These are phyloP conservation scores for Blastocystis sp. DNA, from an alignment of 352 stramenopile species.

Conservation along the genomic window DNA sequence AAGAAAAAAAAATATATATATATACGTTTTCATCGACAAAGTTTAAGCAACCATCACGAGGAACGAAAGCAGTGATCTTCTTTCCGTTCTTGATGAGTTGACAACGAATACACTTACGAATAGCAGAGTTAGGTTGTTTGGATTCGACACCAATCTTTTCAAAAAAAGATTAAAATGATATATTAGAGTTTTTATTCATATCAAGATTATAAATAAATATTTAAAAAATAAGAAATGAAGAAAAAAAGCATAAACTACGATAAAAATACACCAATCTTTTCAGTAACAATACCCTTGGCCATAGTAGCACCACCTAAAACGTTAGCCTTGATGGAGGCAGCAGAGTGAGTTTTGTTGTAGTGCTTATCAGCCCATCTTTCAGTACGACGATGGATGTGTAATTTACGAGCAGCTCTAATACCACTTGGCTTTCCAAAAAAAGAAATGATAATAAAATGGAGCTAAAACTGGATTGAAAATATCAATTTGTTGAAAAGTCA, in stretches of 20 bases:
- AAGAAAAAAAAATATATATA: too few species aligned
- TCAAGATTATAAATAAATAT: too few species aligned
- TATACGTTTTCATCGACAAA: slow-evolving; percentile 94
- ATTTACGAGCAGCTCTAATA: slow-evolving; percentile 95
- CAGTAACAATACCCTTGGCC: slow-evolving; percentile 99
- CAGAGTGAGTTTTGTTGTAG: slow-evolving; percentile 98
- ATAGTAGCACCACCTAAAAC: slow-evolving; percentile 96
- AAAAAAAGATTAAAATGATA: slow-evolving; percentile 36
- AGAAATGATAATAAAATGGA: slow-evolving; percentile 6
- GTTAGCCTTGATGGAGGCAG: slow-evolving; percentile 98
- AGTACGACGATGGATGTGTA: slow-evolving; percentile 85
- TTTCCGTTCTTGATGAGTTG: slow-evolving; percentile 99
- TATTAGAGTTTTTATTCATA: neutral
- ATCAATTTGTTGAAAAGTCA: neutral
- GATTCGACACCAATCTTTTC: slow-evolving; percentile 98
- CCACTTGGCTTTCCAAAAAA: slow-evolving; percentile 96
- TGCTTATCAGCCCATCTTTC: slow-evolving; percentile 89
- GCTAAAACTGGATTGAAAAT: neutral
- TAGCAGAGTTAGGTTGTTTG: slow-evolving; percentile 99
- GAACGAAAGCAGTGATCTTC: slow-evolving; percentile 99
- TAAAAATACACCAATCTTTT: too few species aligned
- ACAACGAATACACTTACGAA: slow-evolving; percentile 97
- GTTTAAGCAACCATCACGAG: slow-evolving; percentile 98
- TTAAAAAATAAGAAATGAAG: slow-evolving; percentile 14
- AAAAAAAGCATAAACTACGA: slow-evolving; percentile 46